Base-by-base conservation (phyloP, 257 asterid species). In the Solanum pinnatisectum region DNA sequence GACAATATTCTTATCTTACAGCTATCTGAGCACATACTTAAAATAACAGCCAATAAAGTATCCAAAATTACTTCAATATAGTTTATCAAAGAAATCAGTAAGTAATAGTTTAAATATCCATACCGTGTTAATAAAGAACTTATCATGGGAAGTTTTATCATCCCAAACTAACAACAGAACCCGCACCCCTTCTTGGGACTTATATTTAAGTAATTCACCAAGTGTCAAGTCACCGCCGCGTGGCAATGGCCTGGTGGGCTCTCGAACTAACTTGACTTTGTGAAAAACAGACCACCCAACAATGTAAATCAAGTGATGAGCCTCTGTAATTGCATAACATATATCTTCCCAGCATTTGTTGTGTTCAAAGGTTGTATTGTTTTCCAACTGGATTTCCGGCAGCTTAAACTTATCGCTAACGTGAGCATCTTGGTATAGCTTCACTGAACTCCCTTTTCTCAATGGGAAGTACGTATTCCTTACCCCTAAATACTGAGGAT, bases 141-240 rank as follows among this genome's bases (percentile, higher is more conserved):
- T 94, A 87, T 92, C 90, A 32, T 95, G 99, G 7, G 99, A 96
- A 87, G 98, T 96, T 92, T 93, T 95, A 88, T 96, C 99, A 91
- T 96, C 99, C 99, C 99, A 96, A 88, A 93, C 91, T 89, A 96
- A 90, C 73, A 96, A 90, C 91, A 96, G 92, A 92, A 96, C 98
- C 65, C 99, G 93, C 87, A 96, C 98, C 71, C 99, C 99, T 91
- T 96, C 99, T 90, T 96, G 92, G 6, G 99, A 95, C 88, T 96
- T 96, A 85, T 95, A 95, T 95, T 96, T 96, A 89, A 96, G 89
- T 87, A 96, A 84, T 84, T 96, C 99, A 87, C 99, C 99, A 12
- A 96, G 96, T 52, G 95, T 96, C 88, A 96, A 89, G 60, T 95
- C 94, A 71, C 99, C 98, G 6, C 98, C 99, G 59, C 98, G 92